phyloP scores from a whole-genome alignment of 371 early-diverging fungal genomes.

The Coemansia sp. region DNA sequence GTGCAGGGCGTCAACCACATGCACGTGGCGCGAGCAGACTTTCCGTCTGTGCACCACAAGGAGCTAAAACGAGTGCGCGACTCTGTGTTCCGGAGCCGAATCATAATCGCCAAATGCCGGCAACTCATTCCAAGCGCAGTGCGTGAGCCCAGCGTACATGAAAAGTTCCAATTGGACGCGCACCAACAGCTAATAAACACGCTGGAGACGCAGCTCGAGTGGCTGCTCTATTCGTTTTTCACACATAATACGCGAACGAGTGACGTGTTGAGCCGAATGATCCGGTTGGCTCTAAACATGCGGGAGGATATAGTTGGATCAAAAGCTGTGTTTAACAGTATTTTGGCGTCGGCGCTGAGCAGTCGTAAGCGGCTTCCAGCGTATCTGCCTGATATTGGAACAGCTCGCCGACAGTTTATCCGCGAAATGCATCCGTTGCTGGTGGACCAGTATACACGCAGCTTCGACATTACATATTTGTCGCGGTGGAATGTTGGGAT shows the following conservation, averaged over 20 bases:
- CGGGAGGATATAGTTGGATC: constrained; percentile 45
- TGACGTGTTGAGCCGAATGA: constrained; percentile 8
- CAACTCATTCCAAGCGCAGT: constrained; percentile 18
- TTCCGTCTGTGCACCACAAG: constrained; percentile 18
- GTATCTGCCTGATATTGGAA: constrained; percentile 36
- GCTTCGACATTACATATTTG: constrained; percentile 39
- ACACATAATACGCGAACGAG: constrained; percentile 8
- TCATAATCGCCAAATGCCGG: constrained; percentile 30
- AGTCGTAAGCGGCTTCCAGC: constrained; percentile 23
- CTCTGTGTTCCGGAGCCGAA: constrained; percentile 19
- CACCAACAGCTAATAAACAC: constrained; percentile 30
- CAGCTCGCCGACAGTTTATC: constrained; percentile 29
- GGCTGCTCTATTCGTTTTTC: constrained; percentile 40
- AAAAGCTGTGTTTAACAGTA: constrained; percentile 30
- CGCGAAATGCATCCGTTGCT: constrained; percentile 25
- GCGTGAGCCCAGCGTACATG: constrained; percentile 43
- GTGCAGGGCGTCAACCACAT: constrained; percentile 39
- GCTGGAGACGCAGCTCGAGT: constrained; percentile 42
- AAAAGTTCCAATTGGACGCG: constrained; percentile 24
- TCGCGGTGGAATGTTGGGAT: constrained; percentile 40
- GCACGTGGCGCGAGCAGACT: constrained; percentile 36
- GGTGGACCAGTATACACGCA: constrained; percentile 11
- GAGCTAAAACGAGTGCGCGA: constrained; percentile 20
- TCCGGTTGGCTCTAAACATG: constrained; percentile 25
- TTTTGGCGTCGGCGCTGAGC: constrained; percentile 22